Percentiles rank a stretch among this genome's conserved stretches.
Evolutionary conservation across 805 yeast genomes (phyloP).

Genomic region (Hagleromyces aurorensis): DNA sequence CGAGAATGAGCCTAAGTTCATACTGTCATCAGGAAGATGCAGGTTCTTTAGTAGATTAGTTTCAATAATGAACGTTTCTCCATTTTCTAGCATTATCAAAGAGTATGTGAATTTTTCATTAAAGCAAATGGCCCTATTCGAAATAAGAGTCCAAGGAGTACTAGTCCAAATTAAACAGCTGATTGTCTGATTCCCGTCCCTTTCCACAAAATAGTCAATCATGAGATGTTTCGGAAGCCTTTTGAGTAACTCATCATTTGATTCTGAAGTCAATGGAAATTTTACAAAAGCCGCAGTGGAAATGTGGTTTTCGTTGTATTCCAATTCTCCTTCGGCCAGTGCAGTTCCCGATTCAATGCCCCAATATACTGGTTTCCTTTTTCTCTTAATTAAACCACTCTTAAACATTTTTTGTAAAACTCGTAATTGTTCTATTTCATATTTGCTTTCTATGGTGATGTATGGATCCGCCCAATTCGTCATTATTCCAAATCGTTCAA

Average conservation of each 20-base stretch:
- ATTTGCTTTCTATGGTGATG: slow-evolving; percentile 60
- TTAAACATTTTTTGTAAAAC: slow-evolving; percentile 60
- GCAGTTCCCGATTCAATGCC: slow-evolving; percentile 92
- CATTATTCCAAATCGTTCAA: slow-evolving; percentile 68
- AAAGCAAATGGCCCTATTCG: slow-evolving; percentile 77
- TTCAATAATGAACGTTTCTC: slow-evolving; percentile 51
- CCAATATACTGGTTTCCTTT: slow-evolving; percentile 95
- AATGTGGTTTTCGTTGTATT: slow-evolving; percentile 64
- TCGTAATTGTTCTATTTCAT: slow-evolving; percentile 66
- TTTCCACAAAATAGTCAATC: slow-evolving; percentile 4
- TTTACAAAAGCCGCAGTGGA: slow-evolving; percentile 63
- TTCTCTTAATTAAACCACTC: slow-evolving; percentile 66
- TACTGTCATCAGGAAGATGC: slow-evolving; percentile 12
- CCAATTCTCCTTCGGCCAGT: slow-evolving; percentile 92
- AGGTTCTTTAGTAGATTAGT: slow-evolving; percentile 38
- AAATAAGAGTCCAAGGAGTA: slow-evolving; percentile 94
- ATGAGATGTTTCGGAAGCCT: slow-evolving; percentile 3
- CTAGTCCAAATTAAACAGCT: slow-evolving; percentile 83
- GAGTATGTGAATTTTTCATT: slow-evolving; percentile 54
- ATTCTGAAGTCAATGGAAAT: slow-evolving; percentile 43
- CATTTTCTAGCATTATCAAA: slow-evolving; percentile 30
- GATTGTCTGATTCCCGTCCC: slow-evolving; percentile 10
- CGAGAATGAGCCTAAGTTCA: slow-evolving; percentile 24
- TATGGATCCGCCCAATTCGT: slow-evolving; percentile 74
- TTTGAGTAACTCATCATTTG: slow-evolving; percentile 11